A percentile compares a stretch with the other conserved stretches of the same genome.
Evolutionary conservation across 192 early-diverging fungal genomes (phyloP).

Genomic region (Podila epigama): DNA sequence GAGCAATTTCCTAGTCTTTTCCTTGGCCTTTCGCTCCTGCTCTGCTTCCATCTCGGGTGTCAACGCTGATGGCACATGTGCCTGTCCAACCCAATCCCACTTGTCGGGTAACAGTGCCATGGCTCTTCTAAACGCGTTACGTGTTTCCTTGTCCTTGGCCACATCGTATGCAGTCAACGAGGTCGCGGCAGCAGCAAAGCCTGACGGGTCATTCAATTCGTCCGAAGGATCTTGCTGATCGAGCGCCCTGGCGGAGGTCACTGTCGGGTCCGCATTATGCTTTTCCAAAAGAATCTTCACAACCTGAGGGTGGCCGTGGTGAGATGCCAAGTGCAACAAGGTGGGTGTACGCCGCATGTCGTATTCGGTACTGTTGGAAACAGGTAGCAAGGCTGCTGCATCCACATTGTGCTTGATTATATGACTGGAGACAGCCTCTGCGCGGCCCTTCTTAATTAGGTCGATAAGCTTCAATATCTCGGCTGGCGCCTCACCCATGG

Average conservation of each 20-base stretch:
- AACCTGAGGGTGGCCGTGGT: conserved; percentile 61
- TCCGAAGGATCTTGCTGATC: not conserved
- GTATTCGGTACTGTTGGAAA: conserved; percentile 45
- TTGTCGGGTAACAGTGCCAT: conserved; percentile 64
- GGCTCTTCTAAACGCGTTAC: conserved; percentile 78
- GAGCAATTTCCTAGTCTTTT: conserved; percentile 62
- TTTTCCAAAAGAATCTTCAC: conserved; percentile 69
- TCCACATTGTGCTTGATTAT: conserved; percentile 60
- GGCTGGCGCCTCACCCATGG: conserved; percentile 27
- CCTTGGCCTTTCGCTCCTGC: conserved; percentile 64
- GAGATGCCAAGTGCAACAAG: conserved; percentile 80
- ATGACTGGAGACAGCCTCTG: conserved; percentile 61
- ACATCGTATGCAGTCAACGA: conserved; percentile 72
- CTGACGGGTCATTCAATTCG: not conserved
- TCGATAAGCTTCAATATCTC: conserved; percentile 62
- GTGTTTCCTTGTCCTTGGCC: conserved; percentile 69
- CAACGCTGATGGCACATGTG: conserved; percentile 76
- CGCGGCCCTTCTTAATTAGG: conserved; percentile 68
- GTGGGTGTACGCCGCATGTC: conserved; percentile 59
- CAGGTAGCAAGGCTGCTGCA: conserved; percentile 32
- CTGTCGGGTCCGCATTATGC: conserved; percentile 80
- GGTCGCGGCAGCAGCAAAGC: conserved; percentile 2
- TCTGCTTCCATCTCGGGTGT: conserved; percentile 75
- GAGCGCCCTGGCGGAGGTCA: conserved; percentile 10
- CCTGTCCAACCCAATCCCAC: conserved; percentile 70